Evolutionary conservation across 2,329 filamentous ascomycete species (phyloP).

Genomic region (Phoma sp.): DNA sequence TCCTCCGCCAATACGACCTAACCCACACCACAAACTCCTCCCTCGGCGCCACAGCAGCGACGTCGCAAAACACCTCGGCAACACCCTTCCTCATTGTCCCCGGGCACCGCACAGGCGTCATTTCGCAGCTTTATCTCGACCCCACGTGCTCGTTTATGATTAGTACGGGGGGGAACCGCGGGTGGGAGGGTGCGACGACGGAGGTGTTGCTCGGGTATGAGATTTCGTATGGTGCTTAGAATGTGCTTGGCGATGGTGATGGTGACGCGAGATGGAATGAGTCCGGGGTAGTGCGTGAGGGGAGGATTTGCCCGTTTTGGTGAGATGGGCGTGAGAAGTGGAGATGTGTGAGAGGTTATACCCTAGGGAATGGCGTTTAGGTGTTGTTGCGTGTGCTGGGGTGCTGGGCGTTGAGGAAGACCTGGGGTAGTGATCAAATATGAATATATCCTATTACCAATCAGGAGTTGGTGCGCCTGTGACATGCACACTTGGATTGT

Average conservation of each 20-base stretch:
- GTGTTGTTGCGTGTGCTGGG: no score
- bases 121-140: conserved; percentile 85
- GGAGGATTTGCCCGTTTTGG: no score
- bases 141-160: conserved; percentile 90
- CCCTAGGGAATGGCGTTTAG: background rate
- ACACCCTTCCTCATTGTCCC: conserved; percentile 97
- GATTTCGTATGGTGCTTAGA: conserved; percentile 64
- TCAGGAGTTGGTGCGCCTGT: no score
- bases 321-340: no score
- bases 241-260: background rate
- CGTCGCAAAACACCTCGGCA: conserved; percentile 67
- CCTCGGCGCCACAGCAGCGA: background rate
- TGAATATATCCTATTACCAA: no score
- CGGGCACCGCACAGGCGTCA: conserved; percentile 86
- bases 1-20: conserved; percentile 90
- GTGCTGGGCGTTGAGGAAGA: no score
- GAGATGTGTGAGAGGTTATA: background rate
- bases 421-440: no score
- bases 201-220: conserved; percentile 96
- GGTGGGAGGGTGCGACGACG: conserved; percentile 91
- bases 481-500: no score
- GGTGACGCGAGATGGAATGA: background rate
- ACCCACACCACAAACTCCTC: conserved; percentile 59
- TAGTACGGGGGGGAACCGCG: conserved; percentile 87
- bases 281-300: no score